Conservation (phyloP, 352 stramenopile species). For the Globisporangium solare region DNA sequence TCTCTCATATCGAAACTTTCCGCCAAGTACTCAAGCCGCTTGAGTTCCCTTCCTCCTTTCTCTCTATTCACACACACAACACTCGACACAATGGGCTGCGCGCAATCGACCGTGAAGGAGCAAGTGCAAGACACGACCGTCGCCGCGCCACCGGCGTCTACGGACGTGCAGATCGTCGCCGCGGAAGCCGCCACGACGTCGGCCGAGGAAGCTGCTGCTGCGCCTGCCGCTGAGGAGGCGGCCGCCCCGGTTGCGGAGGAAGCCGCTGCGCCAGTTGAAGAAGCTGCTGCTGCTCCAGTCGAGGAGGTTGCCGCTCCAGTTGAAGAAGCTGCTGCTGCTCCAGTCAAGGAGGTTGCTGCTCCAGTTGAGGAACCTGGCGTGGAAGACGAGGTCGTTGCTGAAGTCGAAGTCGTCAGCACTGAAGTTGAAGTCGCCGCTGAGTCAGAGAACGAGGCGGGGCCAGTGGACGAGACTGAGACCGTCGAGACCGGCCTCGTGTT, state of each 20-base stretch:
- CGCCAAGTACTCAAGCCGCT: neutral
- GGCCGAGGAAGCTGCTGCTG: constrained; percentile 12
- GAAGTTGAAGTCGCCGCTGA: constrained; percentile 7
- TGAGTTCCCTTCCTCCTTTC: constrained; percentile 17
- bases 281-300: constrained; percentile 6
- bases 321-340: too few species aligned
- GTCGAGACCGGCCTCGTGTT: constrained; percentile 29
- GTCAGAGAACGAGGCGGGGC: constrained; percentile 11
- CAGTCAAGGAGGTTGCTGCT: too few species aligned
- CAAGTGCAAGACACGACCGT: constrained; percentile 28
- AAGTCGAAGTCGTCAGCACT: neutral
- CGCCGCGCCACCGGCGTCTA: neutral
- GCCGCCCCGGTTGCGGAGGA: constrained; percentile 1
- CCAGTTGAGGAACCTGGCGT: too few species aligned
- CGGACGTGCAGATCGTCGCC: constrained; percentile 5
- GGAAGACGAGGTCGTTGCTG: neutral
- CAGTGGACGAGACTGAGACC: constrained; percentile 15
- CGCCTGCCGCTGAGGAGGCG: constrained; percentile 16
- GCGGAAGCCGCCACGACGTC: constrained; percentile 12
- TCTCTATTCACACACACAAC: neutral
- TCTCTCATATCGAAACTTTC: constrained; percentile 2
- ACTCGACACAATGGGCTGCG: constrained; percentile 47
- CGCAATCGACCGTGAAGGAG: constrained; percentile 51
- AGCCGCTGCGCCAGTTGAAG: constrained; percentile 6
- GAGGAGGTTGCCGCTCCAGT: too few species aligned